Conservation (phyloP, 1,284 basidiomycete species). For the Austroboletus novae-zelandiae region DNA sequence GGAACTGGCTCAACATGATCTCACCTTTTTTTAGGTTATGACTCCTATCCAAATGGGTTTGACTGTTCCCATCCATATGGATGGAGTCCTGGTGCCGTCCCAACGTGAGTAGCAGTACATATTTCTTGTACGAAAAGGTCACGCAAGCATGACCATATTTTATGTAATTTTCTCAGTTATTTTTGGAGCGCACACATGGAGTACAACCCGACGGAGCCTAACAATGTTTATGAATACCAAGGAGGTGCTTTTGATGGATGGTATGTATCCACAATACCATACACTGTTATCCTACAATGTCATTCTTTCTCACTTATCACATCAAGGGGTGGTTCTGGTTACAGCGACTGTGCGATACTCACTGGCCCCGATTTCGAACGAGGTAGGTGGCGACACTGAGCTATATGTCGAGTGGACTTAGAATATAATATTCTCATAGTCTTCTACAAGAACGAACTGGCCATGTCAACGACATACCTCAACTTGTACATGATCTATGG, state of each 20-base stretch:
- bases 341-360: constrained; percentile 17
- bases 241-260: constrained; percentile 54
- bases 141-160: neutral
- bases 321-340: constrained; percentile 23
- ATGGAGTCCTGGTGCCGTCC: constrained; percentile 46
- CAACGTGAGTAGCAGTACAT: constrained; percentile 14
- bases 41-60: constrained; percentile 56
- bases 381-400: constrained; percentile 11
- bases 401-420: neutral
- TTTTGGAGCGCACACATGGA: constrained; percentile 35
- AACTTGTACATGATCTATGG: constrained; percentile 53
- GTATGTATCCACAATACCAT: constrained; percentile 24
- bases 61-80: constrained; percentile 50
- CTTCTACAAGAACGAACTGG: constrained; percentile 49
- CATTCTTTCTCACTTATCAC: neutral
- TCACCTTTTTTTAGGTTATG: constrained; percentile 33
- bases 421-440: constrained; percentile 29
- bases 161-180: constrained; percentile 3
- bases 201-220: constrained; percentile 39
- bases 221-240: constrained; percentile 48
- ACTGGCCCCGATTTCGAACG: constrained; percentile 25
- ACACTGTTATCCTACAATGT: too few species aligned
- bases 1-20: neutral
- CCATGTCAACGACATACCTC: constrained; percentile 45
- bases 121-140: neutral